These are phyloP conservation scores for Colletotrichum chrysophilum DNA, from an alignment of 2,329 filamentous ascomycete species.

Conservation along the genomic window DNA sequence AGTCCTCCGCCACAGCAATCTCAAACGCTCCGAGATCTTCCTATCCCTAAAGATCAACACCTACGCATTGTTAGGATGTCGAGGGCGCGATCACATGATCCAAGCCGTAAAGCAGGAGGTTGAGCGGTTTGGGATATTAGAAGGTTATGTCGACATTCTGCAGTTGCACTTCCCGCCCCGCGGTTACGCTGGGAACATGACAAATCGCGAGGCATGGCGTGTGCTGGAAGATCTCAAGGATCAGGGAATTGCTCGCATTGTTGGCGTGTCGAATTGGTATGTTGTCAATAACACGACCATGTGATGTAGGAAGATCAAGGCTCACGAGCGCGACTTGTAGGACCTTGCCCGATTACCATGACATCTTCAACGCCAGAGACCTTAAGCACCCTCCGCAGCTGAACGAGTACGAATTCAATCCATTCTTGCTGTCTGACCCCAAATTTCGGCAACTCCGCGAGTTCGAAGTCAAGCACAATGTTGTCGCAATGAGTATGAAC, in stretches of 20 bases:
- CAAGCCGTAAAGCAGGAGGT: neutral
- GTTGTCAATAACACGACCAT: neutral
- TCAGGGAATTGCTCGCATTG: neutral
- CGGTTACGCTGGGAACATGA: neutral
- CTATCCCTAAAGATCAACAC: neutral
- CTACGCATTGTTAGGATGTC: neutral
- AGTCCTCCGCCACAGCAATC: neutral
- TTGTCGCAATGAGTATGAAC: neutral
- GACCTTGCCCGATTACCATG: neutral
- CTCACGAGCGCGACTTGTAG: neutral
- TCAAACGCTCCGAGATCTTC: neutral
- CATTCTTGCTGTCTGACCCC: neutral
- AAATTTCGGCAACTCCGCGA: neutral
- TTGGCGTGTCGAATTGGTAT: neutral
- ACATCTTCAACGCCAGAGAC: neutral
- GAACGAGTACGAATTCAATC: neutral
- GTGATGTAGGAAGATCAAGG: neutral
- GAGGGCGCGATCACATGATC: neutral
- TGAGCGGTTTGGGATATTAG: neutral
- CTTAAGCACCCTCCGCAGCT: neutral
- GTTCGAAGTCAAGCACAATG: neutral
- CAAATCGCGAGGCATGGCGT: neutral
- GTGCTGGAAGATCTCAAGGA: neutral
- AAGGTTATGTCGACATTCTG: neutral
- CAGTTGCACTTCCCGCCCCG: neutral